Evolutionary conservation across 2,329 filamentous ascomycete genomes (phyloP), one percentile per base, ranked within the genome.

Genomic region (Colletotrichum euphorbiae): DNA sequence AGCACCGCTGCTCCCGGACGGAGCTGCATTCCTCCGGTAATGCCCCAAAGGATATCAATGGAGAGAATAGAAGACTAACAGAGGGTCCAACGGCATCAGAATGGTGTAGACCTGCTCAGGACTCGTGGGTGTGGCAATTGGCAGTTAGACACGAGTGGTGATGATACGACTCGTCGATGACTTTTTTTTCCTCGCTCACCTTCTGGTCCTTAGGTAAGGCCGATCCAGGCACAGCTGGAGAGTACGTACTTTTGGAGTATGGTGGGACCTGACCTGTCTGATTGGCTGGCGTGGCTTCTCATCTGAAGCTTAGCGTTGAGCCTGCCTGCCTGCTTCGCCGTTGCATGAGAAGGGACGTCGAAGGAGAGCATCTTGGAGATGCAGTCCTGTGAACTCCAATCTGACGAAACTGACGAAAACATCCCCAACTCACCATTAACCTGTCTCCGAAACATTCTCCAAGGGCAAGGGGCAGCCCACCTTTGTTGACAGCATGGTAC

Each of bases 401-500:
- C 42, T 36, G 12, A 48, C 38, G 13, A 24, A 3, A 15, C 42
- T 36, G 12, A 48, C 38, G 13, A 24, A 3, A 15, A 3, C 38
- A 12, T 13, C 11, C 12, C 4, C 15, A 8, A 7, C 6, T n/a
- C 15, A 11, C 31, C 19, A 33, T 33, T 13, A n/a, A 6, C 5
- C 17, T 15, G 21, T 1, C 4, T 42, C 28, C 45, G 58, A n/a
- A 8, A 33, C 61, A 15, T 45, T 4, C 4, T 50, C 48, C 6
- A 31, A 17, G 54, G 17, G 62, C 33, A n/a, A 40, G 7, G 3
- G 28, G 6, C 28, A 28, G 28, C 28, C 28, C 12, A 42, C 69
- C 31, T 48, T 50, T 42, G 67, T 45, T 65, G 21, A 65, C 55
- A 31, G 4, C 3, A 95, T 95, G 92, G 91, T 94, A 17, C 83